phyloP scores from a whole-genome alignment of 148 eudicot genomes.

The Vaccinium myrtillus region DNA sequence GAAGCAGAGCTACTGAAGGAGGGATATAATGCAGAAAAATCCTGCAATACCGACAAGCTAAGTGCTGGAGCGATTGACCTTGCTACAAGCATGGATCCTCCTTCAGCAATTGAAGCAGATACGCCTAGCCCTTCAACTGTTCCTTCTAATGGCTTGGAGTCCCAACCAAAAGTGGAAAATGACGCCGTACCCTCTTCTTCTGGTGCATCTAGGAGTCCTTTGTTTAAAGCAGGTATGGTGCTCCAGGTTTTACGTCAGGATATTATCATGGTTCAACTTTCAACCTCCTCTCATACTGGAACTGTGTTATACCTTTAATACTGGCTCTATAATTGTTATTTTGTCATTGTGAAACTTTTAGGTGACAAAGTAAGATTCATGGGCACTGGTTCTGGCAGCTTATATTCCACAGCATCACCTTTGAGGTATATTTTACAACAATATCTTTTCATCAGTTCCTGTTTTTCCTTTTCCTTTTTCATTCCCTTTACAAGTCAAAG shows the following conservation, averaged over 20 bases:
- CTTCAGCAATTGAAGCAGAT: constrained; percentile 50
- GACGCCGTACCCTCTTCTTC: constrained; percentile 34
- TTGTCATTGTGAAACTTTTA: constrained; percentile 22
- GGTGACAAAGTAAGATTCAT: constrained; percentile 81
- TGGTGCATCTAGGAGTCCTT: constrained; percentile 53
- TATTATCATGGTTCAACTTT: not conserved
- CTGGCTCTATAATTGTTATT: constrained; percentile 7
- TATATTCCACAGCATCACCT: constrained; percentile 44
- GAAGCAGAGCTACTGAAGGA: constrained; percentile 72
- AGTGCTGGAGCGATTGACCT: constrained; percentile 45
- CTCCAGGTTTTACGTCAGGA: constrained; percentile 4
- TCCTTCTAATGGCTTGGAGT: constrained; percentile 42
- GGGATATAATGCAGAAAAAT: constrained; percentile 48
- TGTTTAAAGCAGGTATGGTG: constrained; percentile 53
- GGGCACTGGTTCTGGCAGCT: constrained; percentile 51
- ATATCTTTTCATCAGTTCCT: constrained; percentile 1
- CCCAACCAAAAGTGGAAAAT: constrained; percentile 51
- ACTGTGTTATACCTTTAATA: not conserved
- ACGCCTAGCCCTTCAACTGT: constrained; percentile 37
- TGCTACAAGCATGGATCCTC: constrained; percentile 30
- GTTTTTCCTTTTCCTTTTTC: not conserved
- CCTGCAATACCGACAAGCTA: constrained; percentile 40
- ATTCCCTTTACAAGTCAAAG: not conserved
- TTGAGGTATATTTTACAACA: constrained; percentile 45
- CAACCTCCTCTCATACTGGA: not conserved